These are phyloP conservation scores for Phytophthora parvispora DNA, from an alignment of 352 stramenopile genomes.

Conservation along the genomic window DNA sequence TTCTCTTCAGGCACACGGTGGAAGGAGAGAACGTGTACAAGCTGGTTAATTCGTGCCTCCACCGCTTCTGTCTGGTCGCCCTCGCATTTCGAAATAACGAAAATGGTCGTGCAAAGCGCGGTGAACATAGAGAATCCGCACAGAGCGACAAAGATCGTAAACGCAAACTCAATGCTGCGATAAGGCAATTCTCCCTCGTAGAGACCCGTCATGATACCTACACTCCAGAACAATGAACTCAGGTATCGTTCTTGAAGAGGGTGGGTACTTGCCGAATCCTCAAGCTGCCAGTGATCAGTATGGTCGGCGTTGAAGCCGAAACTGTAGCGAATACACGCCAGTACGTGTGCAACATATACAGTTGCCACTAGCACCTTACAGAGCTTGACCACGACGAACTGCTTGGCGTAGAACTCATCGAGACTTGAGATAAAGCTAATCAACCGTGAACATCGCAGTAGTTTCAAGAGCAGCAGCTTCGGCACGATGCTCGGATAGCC, in stretches of 20 bases:
- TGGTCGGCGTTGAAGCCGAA: not conserved
- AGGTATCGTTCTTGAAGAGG: not conserved
- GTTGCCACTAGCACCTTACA: slow-evolving; percentile 51
- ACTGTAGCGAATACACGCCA: slow-evolving; percentile 10
- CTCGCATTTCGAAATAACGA: not conserved
- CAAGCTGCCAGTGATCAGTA: not conserved
- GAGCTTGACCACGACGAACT: slow-evolving; percentile 56
- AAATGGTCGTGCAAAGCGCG: not conserved
- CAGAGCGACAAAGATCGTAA: not conserved
- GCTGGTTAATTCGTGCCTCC: not conserved
- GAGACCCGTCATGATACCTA: not conserved
- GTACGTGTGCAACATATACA: slow-evolving; percentile 42
- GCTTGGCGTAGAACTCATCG: slow-evolving; percentile 62
- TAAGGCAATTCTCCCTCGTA: not conserved
- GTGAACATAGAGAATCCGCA: not conserved
- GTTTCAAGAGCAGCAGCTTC: slow-evolving; percentile 44
- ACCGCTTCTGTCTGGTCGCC: not conserved
- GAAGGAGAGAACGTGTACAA: not conserved
- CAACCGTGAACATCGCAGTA: slow-evolving; percentile 43
- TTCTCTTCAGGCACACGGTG: not conserved
- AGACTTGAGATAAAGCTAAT: slow-evolving; percentile 48
- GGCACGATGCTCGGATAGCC: slow-evolving; percentile 13
- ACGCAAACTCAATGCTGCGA: not conserved
- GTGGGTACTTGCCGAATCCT: not conserved
- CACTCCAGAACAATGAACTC: not conserved